Evolutionary conservation across 129 eudicot genomes (phyloP).

Genomic region (Rutidosis leptorrhynchoides): DNA sequence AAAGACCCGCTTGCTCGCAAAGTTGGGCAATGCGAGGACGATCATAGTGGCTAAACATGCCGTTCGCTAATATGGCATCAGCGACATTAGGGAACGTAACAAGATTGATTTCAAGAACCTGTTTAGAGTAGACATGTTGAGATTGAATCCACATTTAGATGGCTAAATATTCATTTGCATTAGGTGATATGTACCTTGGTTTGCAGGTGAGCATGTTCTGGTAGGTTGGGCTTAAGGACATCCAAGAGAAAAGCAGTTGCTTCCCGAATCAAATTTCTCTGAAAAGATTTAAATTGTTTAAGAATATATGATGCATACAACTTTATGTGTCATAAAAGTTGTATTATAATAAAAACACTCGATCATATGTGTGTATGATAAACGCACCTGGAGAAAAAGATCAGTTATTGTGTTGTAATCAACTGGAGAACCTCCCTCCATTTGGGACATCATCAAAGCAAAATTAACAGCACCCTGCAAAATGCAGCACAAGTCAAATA

Average conservation of each 20-base stretch:
- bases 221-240: conserved; percentile 88
- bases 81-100: conserved; percentile 98
- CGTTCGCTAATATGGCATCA: conserved; percentile 96
- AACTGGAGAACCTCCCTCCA: conserved; percentile 99
- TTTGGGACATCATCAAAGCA: conserved; percentile 99
- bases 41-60: conserved; percentile 96
- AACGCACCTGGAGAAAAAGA: conserved; percentile 85
- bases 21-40: conserved; percentile 97
- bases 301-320: neutral
- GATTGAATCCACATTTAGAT: conserved; percentile 12
- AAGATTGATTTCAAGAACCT: conserved; percentile 97
- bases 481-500: conserved; percentile 8
- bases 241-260: conserved; percentile 96
- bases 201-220: conserved; percentile 87
- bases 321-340: neutral
- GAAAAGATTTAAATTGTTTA: conserved; percentile 14
- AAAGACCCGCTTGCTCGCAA: conserved; percentile 98
- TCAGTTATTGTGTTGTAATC: conserved; percentile 99
- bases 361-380: neutral
- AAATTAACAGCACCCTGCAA: conserved; percentile 97
- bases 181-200: conserved; percentile 53
- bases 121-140: conserved; percentile 10
- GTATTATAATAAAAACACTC: neutral
- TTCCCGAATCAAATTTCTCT: conserved; percentile 99
- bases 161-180: conserved; percentile 5